Conservation (phyloP, 208 protist species). For the Balamuthia mandrillaris region DNA sequence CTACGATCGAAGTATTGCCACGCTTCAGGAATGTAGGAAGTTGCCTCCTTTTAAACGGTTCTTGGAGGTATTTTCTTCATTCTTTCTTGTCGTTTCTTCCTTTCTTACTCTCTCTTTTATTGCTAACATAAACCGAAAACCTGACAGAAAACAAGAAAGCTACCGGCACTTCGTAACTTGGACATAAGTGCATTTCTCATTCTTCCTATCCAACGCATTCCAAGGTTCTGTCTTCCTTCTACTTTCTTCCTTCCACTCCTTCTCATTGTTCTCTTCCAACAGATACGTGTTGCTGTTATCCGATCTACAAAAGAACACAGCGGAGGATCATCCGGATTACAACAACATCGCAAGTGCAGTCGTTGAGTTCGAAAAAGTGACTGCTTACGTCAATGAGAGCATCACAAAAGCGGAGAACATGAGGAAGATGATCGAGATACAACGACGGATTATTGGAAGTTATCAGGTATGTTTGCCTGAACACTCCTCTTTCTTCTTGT, state of each 20-base stretch:
- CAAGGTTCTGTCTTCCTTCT: too few relatives aligned
- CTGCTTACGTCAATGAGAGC: not conserved
- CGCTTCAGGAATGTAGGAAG: too few relatives aligned
- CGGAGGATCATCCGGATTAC: not conserved
- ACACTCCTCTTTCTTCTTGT: not conserved
- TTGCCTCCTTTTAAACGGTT: too few relatives aligned
- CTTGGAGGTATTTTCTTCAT: too few relatives aligned
- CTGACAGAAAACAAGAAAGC: too few relatives aligned
- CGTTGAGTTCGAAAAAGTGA: not conserved
- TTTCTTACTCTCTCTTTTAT: too few relatives aligned
- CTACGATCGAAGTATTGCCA: too few relatives aligned
- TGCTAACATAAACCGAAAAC: too few relatives aligned
- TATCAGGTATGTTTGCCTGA: not conserved
- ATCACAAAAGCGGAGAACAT: not conserved
- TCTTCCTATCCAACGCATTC: not conserved
- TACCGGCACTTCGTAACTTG: too few relatives aligned
- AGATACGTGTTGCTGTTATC: not conserved
- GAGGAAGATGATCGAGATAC: not conserved
- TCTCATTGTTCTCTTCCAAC: not conserved
- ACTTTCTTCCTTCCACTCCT: not conserved
- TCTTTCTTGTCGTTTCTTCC: too few relatives aligned
- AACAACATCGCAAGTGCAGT: not conserved
- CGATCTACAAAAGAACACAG: not conserved
- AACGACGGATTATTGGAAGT: not conserved
- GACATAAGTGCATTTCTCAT: not conserved